Base-by-base conservation (phyloP, 2,329 filamentous ascomycete genomes). In the Pseudocercospora fuligena region DNA sequence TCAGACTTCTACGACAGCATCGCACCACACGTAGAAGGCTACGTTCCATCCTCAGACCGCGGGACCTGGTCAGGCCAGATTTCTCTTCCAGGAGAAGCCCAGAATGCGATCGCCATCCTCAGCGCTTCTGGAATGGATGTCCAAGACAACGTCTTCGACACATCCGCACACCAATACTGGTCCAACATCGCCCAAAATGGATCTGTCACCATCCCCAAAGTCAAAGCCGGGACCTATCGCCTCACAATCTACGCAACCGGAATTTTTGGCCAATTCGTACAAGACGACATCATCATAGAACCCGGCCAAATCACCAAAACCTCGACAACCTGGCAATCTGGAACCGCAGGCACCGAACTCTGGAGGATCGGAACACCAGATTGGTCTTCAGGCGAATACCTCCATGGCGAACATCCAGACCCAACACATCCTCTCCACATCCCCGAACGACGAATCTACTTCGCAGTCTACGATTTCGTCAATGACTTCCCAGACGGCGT, bases 291-390 rank as follows among this genome's bases (percentile, higher is more conserved):
- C 11, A 76, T 78, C 1, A 75, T 88, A 5, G 74, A 74, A 5
- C 78, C 83, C 0, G 82, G 82, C 1, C 74, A 80, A 29, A 77
- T 75, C 5, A 80, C 79, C 3, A 80, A 76, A 11, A 80, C 78
- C 3, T 73, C 77, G 21, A 80, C 80, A 0, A 77, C 70, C 43
- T 89, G 88, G 87, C 76, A 74, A 1, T 81, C 86, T 56, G 88
- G 90, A 70, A 82, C 80, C 0, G 81, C 84, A 0, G 88, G 88
- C 2, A 82, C 73, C 0, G 88, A 90, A 71, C 77, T 90, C 63
- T 90, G 85, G 83, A 82, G 88, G 21, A 85, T 90, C 57, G 88
- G 88, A 2, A 86, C 81, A 0, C 88, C 88, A 0, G 88, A 90
- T 70, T 88, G 88, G 72, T 85, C 82, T 7, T 83, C 83, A 3